Conservation (phyloP, 1,139 yeast species). For the Taphrina flavorubra region DNA sequence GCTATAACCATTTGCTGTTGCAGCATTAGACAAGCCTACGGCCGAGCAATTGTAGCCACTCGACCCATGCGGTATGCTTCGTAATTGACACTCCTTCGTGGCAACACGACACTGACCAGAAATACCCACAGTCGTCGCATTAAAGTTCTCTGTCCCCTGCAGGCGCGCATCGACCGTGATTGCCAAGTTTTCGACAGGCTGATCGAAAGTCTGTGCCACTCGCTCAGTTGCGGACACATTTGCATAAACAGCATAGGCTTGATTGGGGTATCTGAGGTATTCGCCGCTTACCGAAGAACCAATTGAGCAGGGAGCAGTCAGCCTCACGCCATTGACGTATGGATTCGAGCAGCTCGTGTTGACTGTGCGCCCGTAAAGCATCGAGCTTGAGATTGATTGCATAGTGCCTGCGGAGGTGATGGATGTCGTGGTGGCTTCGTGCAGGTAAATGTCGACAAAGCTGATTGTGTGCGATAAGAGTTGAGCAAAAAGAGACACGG, state of each 20-base stretch:
- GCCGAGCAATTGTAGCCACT: constrained; percentile 13
- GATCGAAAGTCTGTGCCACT: background rate
- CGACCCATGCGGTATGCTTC: constrained; percentile 5
- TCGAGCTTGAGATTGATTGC: background rate
- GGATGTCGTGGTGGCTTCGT: constrained; percentile 14
- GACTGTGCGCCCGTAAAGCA: background rate
- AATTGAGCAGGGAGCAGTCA: background rate
- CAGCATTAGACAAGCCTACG: background rate
- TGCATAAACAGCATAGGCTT: constrained; percentile 6
- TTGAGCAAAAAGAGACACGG: constrained; percentile 13
- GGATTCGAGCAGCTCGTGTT: constrained; percentile 12
- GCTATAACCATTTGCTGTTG: background rate
- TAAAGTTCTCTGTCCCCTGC: constrained; percentile 8
- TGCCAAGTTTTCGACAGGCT: constrained; percentile 2
- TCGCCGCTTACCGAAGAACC: background rate
- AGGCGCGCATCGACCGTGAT: constrained; percentile 3
- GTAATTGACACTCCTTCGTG: constrained; percentile 2
- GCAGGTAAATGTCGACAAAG: constrained; percentile 16
- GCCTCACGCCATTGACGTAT: background rate
- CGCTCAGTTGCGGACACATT: constrained; percentile 6
- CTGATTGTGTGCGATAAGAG: constrained; percentile 9
- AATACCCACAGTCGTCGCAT: constrained; percentile 11
- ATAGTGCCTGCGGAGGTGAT: background rate
- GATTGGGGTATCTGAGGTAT: constrained; percentile 8
- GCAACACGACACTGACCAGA: constrained; percentile 15